Base-by-base conservation (phyloP, 2,329 filamentous ascomycete species). In the Geosmithia putterillii region DNA sequence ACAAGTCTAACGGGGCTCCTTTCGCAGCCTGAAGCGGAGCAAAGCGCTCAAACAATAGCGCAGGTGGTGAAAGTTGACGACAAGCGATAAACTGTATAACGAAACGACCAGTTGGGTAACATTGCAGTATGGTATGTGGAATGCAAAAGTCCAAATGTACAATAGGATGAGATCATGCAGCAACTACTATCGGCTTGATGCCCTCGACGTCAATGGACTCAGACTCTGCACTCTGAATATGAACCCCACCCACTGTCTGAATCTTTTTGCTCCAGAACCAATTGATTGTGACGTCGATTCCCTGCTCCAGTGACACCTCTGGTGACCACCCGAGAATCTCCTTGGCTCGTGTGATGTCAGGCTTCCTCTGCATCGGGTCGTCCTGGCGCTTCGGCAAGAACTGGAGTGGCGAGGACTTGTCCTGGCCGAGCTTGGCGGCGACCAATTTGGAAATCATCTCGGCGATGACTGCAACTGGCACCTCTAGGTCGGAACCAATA, bases 401-500 rank as follows among this genome's bases (percentile, higher is more conserved):
- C 5, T 36, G 22, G 10, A 47, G 19, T 8, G 42, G 40, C 28
- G 37, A 32, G 8, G 19, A 9, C 22, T 19, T 20, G 7, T 5
- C 17, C 3, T 45, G 40, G 4, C 46, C 46, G 25, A 46, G 18
- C 20, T 45, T 48, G 28, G 7, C 12, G 4, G 46, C 46, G 12
- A 48, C 46, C 7, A 43, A 35, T 20, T 38, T 21, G 6, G 42
- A 35, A 14, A 48, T 39, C 28, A 42, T 46, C 12, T 32, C 28
- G n/a, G 46, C 46, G 9, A 48, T 46, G 17, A 40, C 42, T 2
- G 40, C 44, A 4, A 48, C 42, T 12, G 42, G 17, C 42, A 44
- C 42, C 42, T 48, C 46, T 7, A 32, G 20, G 21, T 48, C 46
- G 19, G 42, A 44, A 6, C 46, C 46, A 25, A 48, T 46, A 34